Evolutionary conservation across 2,329 filamentous ascomycete species (phyloP).

Genomic region (Apiospora arundinis): DNA sequence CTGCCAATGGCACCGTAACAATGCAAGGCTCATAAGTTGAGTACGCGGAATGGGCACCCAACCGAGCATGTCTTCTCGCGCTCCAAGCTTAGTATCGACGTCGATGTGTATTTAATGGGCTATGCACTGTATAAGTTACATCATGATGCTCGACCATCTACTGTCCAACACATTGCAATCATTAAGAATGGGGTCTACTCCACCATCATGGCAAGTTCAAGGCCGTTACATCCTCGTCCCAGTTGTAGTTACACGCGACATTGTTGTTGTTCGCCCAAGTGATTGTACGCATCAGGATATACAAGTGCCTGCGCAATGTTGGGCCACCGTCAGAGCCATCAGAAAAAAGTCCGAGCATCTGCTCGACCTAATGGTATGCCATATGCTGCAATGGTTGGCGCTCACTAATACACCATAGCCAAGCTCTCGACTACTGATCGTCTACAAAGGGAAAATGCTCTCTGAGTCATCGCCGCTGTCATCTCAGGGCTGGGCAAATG

Average conservation of each 20-base stretch:
- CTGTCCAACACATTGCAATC: neutral
- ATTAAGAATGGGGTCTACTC: slow-evolving; percentile 1
- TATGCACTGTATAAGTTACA: neutral
- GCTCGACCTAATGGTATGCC: neutral
- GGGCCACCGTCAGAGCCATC: neutral
- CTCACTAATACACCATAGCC: slow-evolving; percentile 7
- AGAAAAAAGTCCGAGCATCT: slow-evolving; percentile 6
- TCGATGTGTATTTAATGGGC: neutral
- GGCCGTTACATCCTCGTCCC: neutral
- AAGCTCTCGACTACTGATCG: neutral
- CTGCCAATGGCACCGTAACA: slow-evolving; percentile 3
- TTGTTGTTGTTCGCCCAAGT: neutral
- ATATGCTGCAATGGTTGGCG: slow-evolving; percentile 4
- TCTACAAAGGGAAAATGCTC: slow-evolving; percentile 1
- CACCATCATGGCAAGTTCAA: neutral
- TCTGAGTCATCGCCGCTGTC: neutral
- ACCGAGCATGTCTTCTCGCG: slow-evolving; percentile 5
- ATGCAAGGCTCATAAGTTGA: neutral
- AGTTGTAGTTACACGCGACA: neutral
- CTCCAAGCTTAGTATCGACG: neutral
- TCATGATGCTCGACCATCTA: neutral
- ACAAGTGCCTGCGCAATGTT: neutral
- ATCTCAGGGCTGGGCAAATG: slow-evolving; percentile 2
- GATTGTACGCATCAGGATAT: neutral
- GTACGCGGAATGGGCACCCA: slow-evolving; percentile 4